Conservation (phyloP, 164 flowering plant species). For the Cinnamomum micranthum region DNA sequence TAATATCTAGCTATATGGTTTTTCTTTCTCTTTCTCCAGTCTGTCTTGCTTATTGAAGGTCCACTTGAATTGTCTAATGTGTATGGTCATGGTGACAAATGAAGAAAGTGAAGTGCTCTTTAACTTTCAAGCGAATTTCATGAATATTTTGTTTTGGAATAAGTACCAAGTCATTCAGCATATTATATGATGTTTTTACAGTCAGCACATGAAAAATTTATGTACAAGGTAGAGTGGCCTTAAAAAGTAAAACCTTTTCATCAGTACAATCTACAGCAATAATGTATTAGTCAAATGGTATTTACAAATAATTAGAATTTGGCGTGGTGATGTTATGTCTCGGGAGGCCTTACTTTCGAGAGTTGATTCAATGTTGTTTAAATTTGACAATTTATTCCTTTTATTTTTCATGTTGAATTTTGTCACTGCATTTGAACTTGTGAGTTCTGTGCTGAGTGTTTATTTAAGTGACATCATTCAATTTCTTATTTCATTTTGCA, state of each 20-base stretch:
- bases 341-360: too few species aligned
- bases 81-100: neutral
- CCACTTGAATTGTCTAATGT: neutral
- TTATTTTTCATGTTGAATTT: neutral
- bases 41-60: neutral
- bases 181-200: too few species aligned
- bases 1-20: neutral
- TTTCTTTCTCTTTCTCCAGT: neutral
- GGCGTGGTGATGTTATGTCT: too few species aligned
- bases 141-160: too few species aligned
- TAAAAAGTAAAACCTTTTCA: too few species aligned
- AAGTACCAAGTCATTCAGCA: too few species aligned
- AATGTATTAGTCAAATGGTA: too few species aligned
- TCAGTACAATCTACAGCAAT: too few species aligned
- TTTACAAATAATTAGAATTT: too few species aligned
- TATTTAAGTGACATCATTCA: neutral
- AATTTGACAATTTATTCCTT: neutral
- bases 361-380: neutral
- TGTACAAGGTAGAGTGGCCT: too few species aligned
- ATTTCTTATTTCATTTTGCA: conserved; percentile 25
- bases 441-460: neutral
- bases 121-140: neutral
- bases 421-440: neutral
- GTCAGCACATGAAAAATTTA: too few species aligned
- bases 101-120: neutral